phyloP scores from a whole-genome alignment of 257 asterid genomes.

The Petunia axillaris region DNA sequence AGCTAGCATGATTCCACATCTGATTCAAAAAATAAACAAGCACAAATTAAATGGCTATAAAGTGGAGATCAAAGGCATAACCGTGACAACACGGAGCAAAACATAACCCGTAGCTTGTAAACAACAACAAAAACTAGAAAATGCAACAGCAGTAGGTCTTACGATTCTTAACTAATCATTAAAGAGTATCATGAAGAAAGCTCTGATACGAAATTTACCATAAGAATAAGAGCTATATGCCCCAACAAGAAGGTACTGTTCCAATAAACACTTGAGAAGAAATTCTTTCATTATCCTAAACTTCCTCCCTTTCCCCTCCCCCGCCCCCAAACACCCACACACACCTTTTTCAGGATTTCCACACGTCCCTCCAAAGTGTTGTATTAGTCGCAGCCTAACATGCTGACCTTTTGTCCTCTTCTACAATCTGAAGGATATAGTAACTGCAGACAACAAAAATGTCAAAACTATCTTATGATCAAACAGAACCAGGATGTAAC shows the following conservation, averaged over 20 bases:
- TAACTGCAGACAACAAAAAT: slow-evolving; percentile 55
- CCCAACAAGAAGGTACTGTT: neutral
- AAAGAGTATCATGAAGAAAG: neutral
- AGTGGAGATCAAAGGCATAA: neutral
- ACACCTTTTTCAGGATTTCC: no score
- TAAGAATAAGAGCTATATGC: neutral
- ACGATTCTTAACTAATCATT: neutral
- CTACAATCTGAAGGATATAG: slow-evolving; percentile 89
- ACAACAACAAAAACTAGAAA: slow-evolving; percentile 2
- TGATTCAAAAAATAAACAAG: slow-evolving; percentile 46
- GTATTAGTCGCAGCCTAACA: slow-evolving; percentile 36
- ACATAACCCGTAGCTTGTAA: neutral
- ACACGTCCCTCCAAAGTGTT: no score
- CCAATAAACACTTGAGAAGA: neutral
- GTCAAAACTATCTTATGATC: slow-evolving; percentile 16
- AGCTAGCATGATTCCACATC: slow-evolving; percentile 96
- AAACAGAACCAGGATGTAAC: slow-evolving; percentile 19
- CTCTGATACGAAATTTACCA: neutral
- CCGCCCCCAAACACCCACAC: no score
- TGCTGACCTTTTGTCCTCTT: slow-evolving; percentile 85
- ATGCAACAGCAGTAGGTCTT: neutral
- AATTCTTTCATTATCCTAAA: neutral
- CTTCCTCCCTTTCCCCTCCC: neutral
- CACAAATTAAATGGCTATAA: slow-evolving; percentile 17
- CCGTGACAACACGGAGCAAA: neutral